A percentile compares a stretch with the other conserved stretches of the same genome.
Conservation (phyloP, 768 basidiomycete species). For the Boletus edulis region DNA sequence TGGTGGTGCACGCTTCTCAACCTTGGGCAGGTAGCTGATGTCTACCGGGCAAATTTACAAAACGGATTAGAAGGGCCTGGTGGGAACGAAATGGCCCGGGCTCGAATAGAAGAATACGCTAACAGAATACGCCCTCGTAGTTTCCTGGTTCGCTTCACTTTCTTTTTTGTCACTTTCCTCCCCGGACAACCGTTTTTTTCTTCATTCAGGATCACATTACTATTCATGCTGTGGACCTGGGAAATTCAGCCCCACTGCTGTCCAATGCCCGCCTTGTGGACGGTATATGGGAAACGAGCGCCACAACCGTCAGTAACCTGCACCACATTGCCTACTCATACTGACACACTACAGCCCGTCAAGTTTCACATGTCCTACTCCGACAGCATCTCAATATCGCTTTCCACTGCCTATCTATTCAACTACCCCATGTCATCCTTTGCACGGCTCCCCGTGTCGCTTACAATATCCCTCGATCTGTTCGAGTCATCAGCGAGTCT, state of each 20-base stretch:
- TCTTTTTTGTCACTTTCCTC: not conserved
- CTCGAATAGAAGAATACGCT: conserved; percentile 74
- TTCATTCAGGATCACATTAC: conserved; percentile 74
- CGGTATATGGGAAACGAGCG: conserved; percentile 6
- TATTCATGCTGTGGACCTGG: conserved; percentile 82
- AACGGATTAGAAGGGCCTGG: conserved; percentile 65
- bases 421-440: conserved; percentile 84
- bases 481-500: conserved; percentile 64
- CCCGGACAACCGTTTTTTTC: not conserved
- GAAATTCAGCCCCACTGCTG: conserved; percentile 74
- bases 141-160: conserved; percentile 53
- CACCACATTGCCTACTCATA: not conserved
- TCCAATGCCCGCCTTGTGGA: conserved; percentile 59
- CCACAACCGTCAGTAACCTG: conserved; percentile 30
- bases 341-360: conserved; percentile 53
- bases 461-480: conserved; percentile 74
- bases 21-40: conserved; percentile 53
- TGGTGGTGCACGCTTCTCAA: not conserved
- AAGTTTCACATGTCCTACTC: conserved; percentile 83
- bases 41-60: conserved; percentile 76
- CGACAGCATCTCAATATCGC: conserved; percentile 80
- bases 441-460: conserved; percentile 76
- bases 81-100: conserved; percentile 82
- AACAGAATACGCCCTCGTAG: conserved; percentile 72
- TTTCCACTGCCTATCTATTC: conserved; percentile 79